These are phyloP conservation scores for Ambrosiella cleistominuta DNA, from an alignment of 2,329 filamentous ascomycete species.

Conservation along the genomic window DNA sequence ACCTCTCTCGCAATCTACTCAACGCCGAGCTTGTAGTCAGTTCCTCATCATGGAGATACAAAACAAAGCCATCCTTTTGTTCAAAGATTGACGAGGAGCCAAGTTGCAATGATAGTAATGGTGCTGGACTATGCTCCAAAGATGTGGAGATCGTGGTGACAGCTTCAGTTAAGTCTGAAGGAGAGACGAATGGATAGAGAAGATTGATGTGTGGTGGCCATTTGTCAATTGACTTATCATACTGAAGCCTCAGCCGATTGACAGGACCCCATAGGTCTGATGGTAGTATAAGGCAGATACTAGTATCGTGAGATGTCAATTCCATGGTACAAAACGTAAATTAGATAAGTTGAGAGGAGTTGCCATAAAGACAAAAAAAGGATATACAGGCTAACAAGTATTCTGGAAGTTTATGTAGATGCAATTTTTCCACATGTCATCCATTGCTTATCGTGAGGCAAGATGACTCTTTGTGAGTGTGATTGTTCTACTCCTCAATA, in stretches of 20 bases:
- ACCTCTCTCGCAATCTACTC: background rate
- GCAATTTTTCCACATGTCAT: too few species aligned
- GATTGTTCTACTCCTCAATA: too few species aligned
- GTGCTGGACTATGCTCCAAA: background rate
- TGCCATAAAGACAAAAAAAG: too few species aligned
- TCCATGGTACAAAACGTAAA: too few species aligned
- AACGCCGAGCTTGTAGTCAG: background rate
- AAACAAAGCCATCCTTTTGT: conserved; percentile 31
- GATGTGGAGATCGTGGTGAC: conserved; percentile 16
- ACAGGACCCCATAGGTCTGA: conserved; percentile 17
- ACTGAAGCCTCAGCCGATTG: conserved; percentile 38
- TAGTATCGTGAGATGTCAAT: background rate
- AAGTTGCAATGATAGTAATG: conserved; percentile 20
- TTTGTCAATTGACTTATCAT: conserved; percentile 41
- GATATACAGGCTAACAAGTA: too few species aligned
- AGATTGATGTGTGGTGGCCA: conserved; percentile 54
- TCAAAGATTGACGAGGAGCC: conserved; percentile 28
- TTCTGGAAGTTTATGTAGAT: too few species aligned
- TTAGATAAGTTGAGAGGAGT: too few species aligned
- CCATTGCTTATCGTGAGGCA: too few species aligned
- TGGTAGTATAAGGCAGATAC: background rate
- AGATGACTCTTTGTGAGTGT: too few species aligned
- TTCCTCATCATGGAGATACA: conserved; percentile 26
- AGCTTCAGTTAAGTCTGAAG: conserved; percentile 28
- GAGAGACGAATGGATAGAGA: conserved; percentile 44